phyloP scores from a whole-genome alignment of 768 basidiomycete genomes.

The Trametes meyenii region DNA sequence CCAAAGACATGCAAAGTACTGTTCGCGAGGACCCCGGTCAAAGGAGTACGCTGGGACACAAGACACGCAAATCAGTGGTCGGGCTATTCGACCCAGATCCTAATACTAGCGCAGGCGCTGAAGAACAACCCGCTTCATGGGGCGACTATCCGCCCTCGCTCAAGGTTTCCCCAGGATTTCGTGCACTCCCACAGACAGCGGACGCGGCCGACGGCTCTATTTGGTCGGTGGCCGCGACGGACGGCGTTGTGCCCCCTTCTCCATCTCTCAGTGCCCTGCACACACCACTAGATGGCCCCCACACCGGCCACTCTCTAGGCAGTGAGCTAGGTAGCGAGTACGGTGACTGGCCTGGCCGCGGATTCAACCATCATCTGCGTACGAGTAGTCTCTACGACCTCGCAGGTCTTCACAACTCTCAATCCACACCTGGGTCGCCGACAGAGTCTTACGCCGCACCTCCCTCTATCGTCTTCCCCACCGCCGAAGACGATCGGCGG shows the following conservation, averaged over 20 bases:
- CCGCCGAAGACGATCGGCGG: not conserved
- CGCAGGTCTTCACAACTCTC: slow-evolving; percentile 27
- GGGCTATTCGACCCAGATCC: slow-evolving; percentile 55
- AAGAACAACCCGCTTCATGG: not conserved
- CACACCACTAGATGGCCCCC: slow-evolving; percentile 21
- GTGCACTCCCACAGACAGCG: not conserved
- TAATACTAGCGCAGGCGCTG: not conserved
- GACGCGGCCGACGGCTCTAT: slow-evolving; percentile 20
- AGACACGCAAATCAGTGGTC: slow-evolving; percentile 56
- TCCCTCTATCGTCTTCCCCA: slow-evolving; percentile 1
- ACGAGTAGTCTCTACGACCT: slow-evolving; percentile 60
- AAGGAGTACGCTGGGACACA: slow-evolving; percentile 23
- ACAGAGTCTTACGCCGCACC: not conserved
- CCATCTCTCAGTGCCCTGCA: slow-evolving; percentile 19
- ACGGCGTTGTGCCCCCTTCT: slow-evolving; percentile 20
- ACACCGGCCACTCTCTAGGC: slow-evolving; percentile 46
- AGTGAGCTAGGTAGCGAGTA: slow-evolving; percentile 62
- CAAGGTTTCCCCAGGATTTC: slow-evolving; percentile 22
- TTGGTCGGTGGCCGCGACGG: slow-evolving; percentile 31
- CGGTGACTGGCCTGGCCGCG: slow-evolving; percentile 44
- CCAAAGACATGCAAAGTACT: slow-evolving; percentile 33
- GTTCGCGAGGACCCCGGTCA: slow-evolving; percentile 19
- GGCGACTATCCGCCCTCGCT: slow-evolving; percentile 22
- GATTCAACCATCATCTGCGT: slow-evolving; percentile 49
- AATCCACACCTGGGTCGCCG: slow-evolving; percentile 15